These are phyloP conservation scores for Vitis rupestris DNA, from an alignment of 164 flowering plant species.

Conservation along the genomic window DNA sequence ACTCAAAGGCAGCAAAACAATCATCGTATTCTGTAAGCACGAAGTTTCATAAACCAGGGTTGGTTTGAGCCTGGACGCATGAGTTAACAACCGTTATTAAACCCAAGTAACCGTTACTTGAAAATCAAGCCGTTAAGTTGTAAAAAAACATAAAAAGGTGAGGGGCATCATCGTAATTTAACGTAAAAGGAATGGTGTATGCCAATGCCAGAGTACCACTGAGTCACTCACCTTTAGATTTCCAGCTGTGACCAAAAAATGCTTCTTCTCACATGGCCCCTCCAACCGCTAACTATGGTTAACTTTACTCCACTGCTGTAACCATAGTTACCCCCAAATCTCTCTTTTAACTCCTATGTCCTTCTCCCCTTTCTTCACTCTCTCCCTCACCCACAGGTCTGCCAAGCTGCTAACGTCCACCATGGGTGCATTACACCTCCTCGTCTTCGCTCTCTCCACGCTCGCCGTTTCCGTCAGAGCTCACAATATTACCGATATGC, in stretches of 20 bases:
- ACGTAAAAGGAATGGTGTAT: background rate
- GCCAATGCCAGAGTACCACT: no score
- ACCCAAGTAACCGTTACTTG: no score
- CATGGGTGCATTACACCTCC: slow-evolving; percentile 16
- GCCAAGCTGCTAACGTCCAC: background rate
- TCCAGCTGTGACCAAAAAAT: slow-evolving; percentile 26
- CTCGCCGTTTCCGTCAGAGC: slow-evolving; percentile 25
- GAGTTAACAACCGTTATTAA: no score
- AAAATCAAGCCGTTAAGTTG: no score
- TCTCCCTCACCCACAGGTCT: background rate
- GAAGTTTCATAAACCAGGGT: no score
- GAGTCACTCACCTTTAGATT: slow-evolving; percentile 2
- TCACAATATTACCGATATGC: slow-evolving; percentile 80
- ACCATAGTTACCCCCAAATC: slow-evolving; percentile 7
- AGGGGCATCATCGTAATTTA: slow-evolving; percentile 2
- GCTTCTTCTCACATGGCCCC: slow-evolving; percentile 2
- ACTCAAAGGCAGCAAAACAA: no score
- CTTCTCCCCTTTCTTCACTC: background rate
- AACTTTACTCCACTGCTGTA: background rate
- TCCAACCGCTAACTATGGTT: slow-evolving; percentile 16
- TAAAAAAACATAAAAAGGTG: background rate
- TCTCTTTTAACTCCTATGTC: background rate
- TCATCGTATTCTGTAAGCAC: no score
- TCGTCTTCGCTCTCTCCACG: slow-evolving; percentile 17
- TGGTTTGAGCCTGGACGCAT: no score